Evolutionary conservation across 1,284 basidiomycete species (phyloP).

Genomic region (Naganishia sp.): DNA sequence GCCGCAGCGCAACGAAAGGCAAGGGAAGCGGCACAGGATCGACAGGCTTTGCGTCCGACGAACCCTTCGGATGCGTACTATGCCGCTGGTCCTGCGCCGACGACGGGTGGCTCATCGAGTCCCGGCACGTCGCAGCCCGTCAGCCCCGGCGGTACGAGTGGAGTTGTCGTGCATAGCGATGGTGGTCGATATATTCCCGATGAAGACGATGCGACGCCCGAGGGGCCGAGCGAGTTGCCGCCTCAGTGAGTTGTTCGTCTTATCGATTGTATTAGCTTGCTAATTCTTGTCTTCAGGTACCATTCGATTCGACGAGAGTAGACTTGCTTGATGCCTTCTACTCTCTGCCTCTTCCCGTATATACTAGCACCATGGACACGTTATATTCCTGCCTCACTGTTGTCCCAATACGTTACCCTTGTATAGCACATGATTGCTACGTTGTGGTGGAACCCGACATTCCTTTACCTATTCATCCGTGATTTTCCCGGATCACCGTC

Average conservation of each 20-base stretch:
- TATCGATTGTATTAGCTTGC: neutral
- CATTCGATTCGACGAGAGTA: constrained; percentile 29
- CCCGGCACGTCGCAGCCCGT: neutral
- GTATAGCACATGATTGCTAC: neutral
- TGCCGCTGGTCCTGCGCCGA: neutral
- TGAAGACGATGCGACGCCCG: constrained; percentile 15
- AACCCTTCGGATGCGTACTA: constrained; percentile 22
- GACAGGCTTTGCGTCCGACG: constrained; percentile 19
- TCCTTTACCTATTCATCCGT: neutral
- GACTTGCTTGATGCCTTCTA: neutral
- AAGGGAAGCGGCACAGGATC: constrained; percentile 33
- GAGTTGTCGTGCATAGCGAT: constrained; percentile 26
- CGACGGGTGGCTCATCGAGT: neutral
- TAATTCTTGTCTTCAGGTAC: constrained; percentile 10
- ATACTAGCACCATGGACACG: constrained; percentile 1
- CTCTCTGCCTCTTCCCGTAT: neutral
- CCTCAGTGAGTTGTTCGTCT: constrained; percentile 29
- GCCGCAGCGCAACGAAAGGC: constrained; percentile 33
- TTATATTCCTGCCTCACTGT: neutral
- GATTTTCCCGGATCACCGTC: neutral
- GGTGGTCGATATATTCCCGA: constrained; percentile 30
- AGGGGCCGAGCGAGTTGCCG: constrained; percentile 29
- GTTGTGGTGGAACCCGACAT: neutral
- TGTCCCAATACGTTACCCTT: constrained; percentile 1
- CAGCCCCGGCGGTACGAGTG: constrained; percentile 3